Conservation (phyloP, 345 rosid genomes). For the Gossypium rotundifolium region DNA sequence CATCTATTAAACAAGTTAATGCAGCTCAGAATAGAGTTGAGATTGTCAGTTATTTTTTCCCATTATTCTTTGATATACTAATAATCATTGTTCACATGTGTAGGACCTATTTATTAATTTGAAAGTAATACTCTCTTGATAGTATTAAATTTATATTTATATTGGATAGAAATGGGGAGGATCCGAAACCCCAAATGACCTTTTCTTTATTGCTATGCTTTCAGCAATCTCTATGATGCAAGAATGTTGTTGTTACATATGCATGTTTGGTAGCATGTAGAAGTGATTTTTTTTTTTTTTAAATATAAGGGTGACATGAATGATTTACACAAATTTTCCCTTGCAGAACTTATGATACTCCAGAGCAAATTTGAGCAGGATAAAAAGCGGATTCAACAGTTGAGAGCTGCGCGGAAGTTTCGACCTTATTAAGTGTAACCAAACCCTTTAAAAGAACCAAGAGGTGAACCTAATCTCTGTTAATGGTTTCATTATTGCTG, state of each 20-base stretch:
- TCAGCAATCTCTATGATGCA: not conserved
- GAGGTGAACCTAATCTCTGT: not conserved
- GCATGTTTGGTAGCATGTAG: not conserved
- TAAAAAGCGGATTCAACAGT: conserved; percentile 74
- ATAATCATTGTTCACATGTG: too few species aligned
- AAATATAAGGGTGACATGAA: not conserved
- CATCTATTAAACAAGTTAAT: not conserved
- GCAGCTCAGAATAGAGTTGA: not conserved
- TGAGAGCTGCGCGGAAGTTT: conserved; percentile 89
- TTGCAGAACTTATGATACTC: conserved; percentile 72
- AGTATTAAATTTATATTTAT: too few species aligned
- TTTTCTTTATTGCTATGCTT: not conserved
- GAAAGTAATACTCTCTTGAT: too few species aligned
- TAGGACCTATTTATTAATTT: too few species aligned
- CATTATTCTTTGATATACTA: too few species aligned
- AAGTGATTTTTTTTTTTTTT: not conserved
- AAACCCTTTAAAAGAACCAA: not conserved
- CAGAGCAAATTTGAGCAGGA: conserved; percentile 91
- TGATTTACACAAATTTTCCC: not conserved
- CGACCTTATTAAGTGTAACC: conserved; percentile 48
- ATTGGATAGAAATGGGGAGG: not conserved
- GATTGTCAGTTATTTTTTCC: too few species aligned
- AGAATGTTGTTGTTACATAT: not conserved
- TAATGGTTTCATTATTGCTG: not conserved
- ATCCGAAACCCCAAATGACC: not conserved